phyloP scores from a whole-genome alignment of 192 early-diverging fungal genomes.

The Chytriomyces sp. region DNA sequence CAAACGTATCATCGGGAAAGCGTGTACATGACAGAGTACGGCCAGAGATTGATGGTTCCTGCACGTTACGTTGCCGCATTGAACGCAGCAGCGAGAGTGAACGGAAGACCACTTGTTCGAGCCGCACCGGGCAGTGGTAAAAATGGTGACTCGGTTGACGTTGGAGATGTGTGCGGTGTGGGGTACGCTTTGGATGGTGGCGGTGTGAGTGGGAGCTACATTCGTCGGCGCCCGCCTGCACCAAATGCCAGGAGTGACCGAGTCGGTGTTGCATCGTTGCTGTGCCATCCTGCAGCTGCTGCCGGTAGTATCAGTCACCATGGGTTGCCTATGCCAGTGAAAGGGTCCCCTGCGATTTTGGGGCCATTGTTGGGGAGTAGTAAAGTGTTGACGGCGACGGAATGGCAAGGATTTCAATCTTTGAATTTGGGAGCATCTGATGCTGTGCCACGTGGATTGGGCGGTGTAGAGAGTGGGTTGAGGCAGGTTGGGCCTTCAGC shows the following conservation, averaged over 20 bases:
- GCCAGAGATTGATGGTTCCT: conserved; percentile 21
- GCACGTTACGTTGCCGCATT: conserved; percentile 31
- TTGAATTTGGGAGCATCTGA: not conserved
- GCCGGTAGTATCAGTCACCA: not conserved
- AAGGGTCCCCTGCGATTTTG: conserved; percentile 25
- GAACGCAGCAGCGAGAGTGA: conserved; percentile 30
- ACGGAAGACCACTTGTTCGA: conserved; percentile 23
- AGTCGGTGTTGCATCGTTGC: not conserved
- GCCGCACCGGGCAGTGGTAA: not conserved
- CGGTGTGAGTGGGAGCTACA: not conserved
- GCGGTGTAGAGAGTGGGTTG: conserved; percentile 1
- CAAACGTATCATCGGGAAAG: conserved; percentile 24
- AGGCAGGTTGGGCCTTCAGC: not conserved
- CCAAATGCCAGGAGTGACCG: not conserved
- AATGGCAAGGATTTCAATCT: conserved; percentile 35
- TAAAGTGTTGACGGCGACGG: not conserved
- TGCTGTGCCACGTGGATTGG: not conserved
- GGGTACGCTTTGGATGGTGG: not conserved
- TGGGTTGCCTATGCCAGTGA: not conserved
- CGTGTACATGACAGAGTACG: conserved; percentile 33
- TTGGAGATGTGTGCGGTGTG: not conserved
- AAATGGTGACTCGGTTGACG: not conserved
- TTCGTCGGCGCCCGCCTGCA: not conserved
- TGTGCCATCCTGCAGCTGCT: not conserved
- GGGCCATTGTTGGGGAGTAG: conserved; percentile 25